These are phyloP conservation scores for Coprinellus micaceus DNA, from an alignment of 768 basidiomycete species.

Conservation along the genomic window DNA sequence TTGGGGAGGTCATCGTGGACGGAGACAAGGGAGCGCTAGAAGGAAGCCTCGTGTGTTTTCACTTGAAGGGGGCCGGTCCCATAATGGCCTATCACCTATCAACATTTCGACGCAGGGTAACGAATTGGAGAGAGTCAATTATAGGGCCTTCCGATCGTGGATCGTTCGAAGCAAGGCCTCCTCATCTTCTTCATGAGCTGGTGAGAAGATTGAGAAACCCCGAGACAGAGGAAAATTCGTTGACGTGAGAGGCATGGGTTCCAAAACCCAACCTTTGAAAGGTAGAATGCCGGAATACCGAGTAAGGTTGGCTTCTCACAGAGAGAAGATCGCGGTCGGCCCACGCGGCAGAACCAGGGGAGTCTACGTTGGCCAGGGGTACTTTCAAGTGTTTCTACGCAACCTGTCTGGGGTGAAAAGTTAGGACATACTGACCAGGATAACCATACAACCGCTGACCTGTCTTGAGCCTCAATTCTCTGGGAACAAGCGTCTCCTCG, in stretches of 20 bases:
- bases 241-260: neutral
- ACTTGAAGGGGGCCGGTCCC: constrained; percentile 5
- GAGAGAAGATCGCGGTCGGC: neutral
- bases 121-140: neutral
- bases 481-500: too few species aligned
- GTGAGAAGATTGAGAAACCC: neutral
- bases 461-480: too few species aligned
- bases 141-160: neutral
- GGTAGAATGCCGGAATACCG: neutral
- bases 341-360: too few species aligned
- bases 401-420: too few species aligned
- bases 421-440: too few species aligned
- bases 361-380: neutral
- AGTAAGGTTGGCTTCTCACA: neutral
- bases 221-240: neutral
- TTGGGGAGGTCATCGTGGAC: constrained; percentile 1
- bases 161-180: too few species aligned
- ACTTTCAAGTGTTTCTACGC: neutral
- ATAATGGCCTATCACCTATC: neutral
- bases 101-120: neutral
- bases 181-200: neutral
- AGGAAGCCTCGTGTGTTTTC: constrained; percentile 3
- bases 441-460: too few species aligned
- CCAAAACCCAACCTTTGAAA: neutral
- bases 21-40: neutral